Evolutionary conservation across 495 filamentous ascomycete genomes (phyloP), one percentile per base, ranked within the genome.

Genomic region (Aspergillus ellipticus): DNA sequence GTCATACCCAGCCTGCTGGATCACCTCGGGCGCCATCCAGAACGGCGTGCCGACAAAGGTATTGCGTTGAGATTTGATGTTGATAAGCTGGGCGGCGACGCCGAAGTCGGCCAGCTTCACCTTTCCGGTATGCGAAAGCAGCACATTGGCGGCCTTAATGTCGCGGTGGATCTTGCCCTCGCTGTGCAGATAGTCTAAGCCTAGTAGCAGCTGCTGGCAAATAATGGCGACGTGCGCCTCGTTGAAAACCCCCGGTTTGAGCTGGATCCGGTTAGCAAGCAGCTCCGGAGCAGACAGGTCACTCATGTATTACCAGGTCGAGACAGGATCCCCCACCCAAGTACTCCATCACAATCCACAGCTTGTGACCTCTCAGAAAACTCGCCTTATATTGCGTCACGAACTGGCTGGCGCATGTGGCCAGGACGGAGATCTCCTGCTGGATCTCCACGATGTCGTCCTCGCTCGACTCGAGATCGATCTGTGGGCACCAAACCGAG

Each of bases 261-360:
- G 79, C 89, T 94, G 51, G 17, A 33, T 39, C 1, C 16, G 2
- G 54, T 73, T 60, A 75, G 70, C 59, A n/a, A 49, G n/a, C 17
- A 21, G 13, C 22, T 33, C 17, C 35, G 6, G 24, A 49, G 15
- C 24, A 10, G 19, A 19, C 13, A 16, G 17, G 21, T 54, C 31
- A 53, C 37, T 26, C 3, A 35, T 8, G 42, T 22, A 64, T 53
- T 82, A 94, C 92, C 77, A 97, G 66, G 70, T 97, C 93, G 33
- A 96, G 79, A 70, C 93, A 96, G 13, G 92, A 96, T 37, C 93
- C 93, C 53, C 93, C 93, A 0, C 92, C 92, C 29, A 96, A 78
- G 66, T 88, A 98, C 73, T 98, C 94, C 94, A 98, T 98, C 48
- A 98, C 91, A 65, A 98, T 98, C 94, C 94, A 98, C 73, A 98